Evolutionary conservation across 352 stramenopile species (phyloP).

Genomic region (Phytopythium kandeliae): DNA sequence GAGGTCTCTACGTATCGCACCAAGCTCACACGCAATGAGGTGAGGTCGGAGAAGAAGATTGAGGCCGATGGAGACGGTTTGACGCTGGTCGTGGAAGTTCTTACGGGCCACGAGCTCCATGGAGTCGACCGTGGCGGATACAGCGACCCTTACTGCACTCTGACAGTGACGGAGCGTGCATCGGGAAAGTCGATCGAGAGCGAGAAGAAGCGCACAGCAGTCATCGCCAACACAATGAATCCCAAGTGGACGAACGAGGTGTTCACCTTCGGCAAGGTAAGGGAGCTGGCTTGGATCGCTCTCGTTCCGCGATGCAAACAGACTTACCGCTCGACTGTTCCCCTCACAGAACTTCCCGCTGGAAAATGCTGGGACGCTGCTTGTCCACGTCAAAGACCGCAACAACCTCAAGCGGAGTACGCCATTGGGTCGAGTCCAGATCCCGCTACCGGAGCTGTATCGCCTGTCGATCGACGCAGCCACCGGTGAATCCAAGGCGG

Average conservation of each 20-base stretch:
- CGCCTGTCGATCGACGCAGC: slow-evolving; percentile 42
- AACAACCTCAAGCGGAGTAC: slow-evolving; percentile 64
- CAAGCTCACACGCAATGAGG: slow-evolving; percentile 51
- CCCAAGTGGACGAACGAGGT: slow-evolving; percentile 60
- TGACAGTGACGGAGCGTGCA: slow-evolving; percentile 43
- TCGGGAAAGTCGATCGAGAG: slow-evolving; percentile 41
- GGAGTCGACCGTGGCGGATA: slow-evolving; percentile 58
- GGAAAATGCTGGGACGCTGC: slow-evolving; percentile 28
- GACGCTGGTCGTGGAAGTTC: slow-evolving; percentile 44
- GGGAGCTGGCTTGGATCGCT: slow-evolving; percentile 5
- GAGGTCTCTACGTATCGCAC: slow-evolving; percentile 55
- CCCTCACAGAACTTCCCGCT: slow-evolving; percentile 37
- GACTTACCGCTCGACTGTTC: slow-evolving; percentile 3
- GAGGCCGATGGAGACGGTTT: slow-evolving; percentile 22
- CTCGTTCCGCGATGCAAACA: background rate
- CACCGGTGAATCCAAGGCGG: slow-evolving; percentile 41
- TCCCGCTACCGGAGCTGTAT: slow-evolving; percentile 56
- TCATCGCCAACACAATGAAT: slow-evolving; percentile 66
- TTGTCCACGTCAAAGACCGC: slow-evolving; percentile 74
- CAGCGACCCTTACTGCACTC: slow-evolving; percentile 70
- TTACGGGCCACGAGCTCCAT: slow-evolving; percentile 52
- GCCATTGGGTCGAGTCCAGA: slow-evolving; percentile 57
- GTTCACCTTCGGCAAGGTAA: slow-evolving; percentile 60
- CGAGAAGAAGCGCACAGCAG: slow-evolving; percentile 67
- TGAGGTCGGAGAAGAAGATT: slow-evolving; percentile 41